A percentile compares a stretch with the other conserved stretches of the same genome.
phyloP scores from a whole-genome alignment of 1,284 basidiomycete species.

The Ustilago lituana region DNA sequence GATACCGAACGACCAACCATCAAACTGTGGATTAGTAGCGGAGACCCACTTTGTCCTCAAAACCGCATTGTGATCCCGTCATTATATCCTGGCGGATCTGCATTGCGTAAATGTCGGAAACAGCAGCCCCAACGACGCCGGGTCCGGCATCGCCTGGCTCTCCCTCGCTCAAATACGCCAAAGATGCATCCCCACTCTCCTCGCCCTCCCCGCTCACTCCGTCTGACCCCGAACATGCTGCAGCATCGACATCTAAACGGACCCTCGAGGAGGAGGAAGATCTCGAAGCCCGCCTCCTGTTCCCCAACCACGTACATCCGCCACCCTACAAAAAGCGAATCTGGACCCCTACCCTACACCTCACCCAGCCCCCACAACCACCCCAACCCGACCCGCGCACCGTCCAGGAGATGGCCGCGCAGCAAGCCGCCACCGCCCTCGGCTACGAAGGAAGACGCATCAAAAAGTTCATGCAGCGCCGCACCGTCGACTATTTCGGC shows the following conservation, averaged over 20 bases:
- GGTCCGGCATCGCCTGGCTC: conserved; percentile 16
- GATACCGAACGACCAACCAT: too few species aligned
- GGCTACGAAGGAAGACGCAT: conserved; percentile 75
- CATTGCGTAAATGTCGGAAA: conserved; percentile 32
- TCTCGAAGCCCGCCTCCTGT: conserved; percentile 6
- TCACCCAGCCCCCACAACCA: conserved; percentile 74
- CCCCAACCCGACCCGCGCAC: conserved; percentile 78
- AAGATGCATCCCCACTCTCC: conserved; percentile 1
- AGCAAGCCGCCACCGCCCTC: conserved; percentile 66
- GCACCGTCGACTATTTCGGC: conserved; percentile 94
- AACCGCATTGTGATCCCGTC: too few species aligned
- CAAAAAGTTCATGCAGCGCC: conserved; percentile 87
- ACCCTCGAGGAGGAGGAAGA: conserved; percentile 35
- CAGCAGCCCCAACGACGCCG: conserved; percentile 3
- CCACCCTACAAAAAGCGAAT: conserved; percentile 34
- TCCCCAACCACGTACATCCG: conserved; percentile 3
- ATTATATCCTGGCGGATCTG: too few species aligned
- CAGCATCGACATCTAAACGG: conserved; percentile 30
- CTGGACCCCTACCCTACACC: conserved; percentile 62
- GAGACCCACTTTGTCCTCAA: too few species aligned
- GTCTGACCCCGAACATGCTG: background rate
- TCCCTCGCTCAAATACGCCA: conserved; percentile 4
- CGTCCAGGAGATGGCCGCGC: conserved; percentile 79
- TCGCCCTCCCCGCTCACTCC: conserved; percentile 15
- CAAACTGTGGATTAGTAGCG: too few species aligned